These are phyloP conservation scores for Ajuga chamaepitys DNA, from an alignment of 257 asterid species.

Conservation along the genomic window DNA sequence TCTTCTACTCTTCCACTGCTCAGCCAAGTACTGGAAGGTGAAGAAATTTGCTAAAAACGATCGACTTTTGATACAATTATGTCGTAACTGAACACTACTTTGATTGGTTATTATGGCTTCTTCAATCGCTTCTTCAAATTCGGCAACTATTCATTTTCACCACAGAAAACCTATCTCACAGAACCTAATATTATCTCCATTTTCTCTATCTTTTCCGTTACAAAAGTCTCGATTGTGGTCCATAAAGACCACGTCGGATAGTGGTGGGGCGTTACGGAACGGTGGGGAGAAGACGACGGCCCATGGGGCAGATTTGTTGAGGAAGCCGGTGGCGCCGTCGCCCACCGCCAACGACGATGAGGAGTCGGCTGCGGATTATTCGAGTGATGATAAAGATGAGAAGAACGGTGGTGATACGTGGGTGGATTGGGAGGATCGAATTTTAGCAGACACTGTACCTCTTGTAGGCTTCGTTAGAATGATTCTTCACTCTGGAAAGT, in stretches of 20 bases:
- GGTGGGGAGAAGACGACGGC: constrained; percentile 25
- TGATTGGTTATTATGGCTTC: constrained; percentile 11
- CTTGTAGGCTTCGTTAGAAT: constrained; percentile 77
- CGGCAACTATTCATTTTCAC: constrained; percentile 16
- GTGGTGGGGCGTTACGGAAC: constrained; percentile 26
- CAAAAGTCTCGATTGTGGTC: constrained; percentile 29
- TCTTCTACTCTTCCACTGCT: neutral
- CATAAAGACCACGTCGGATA: constrained; percentile 38
- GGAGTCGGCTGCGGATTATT: constrained; percentile 24
- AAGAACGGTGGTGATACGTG: constrained; percentile 37
- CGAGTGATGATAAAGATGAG: constrained; percentile 24
- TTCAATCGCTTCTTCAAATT: constrained; percentile 21
- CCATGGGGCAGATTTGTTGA: constrained; percentile 41
- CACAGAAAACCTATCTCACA: constrained; percentile 34
- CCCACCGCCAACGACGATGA: constrained; percentile 22
- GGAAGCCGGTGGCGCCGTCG: constrained; percentile 56
- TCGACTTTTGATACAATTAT: neutral
- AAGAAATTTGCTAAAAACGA: neutral
- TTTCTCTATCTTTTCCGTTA: constrained; percentile 31
- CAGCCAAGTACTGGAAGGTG: neutral
- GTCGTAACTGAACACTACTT: neutral
- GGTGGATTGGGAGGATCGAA: constrained; percentile 96
- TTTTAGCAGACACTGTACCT: constrained; percentile 91
- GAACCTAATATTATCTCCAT: constrained; percentile 34
- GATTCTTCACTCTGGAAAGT: constrained; percentile 93